Evolutionary conservation across 345 rosid genomes (phyloP), one percentile per base, ranked within the genome.

Genomic region (Barbarea vulgaris): DNA sequence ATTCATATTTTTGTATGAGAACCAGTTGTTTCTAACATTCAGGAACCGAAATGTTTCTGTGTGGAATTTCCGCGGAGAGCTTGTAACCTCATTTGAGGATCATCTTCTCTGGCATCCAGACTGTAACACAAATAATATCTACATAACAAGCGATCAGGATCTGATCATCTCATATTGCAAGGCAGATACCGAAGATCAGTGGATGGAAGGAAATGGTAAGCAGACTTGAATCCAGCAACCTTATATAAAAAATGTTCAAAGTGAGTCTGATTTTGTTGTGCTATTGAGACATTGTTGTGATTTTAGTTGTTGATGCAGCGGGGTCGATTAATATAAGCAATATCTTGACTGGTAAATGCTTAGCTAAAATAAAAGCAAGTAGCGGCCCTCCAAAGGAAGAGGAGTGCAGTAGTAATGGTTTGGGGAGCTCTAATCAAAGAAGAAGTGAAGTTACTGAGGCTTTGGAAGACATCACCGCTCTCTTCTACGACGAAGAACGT

Each of bases 1-100:
- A 60, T 91, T 91, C 73, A 94, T 91, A 73, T 86, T 93, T 64
- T 81, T 91, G 53, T 89, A 91, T 25, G 98, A 89, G 82, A 93
- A 91, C 80, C 97, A 91, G 81, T 75, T 93, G 83, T 94, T 94
- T 85, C 82, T 94, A 39, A 94, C 95, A 17, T 91, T 94, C 81
- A 87, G 90, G 76, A 86, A 86, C 65, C 81, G 88, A 62, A 86
- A 84, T 48, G 91, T 87, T 68, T 89, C 93, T 58, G 96, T 87
- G 34, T 89, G 96, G 96, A 87, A 89, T 60, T 89, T 87, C 59
- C 91, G 90, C 0, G 98, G 98, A 42, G 96, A 93, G 85, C 97
- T 88, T 27, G 97, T 93, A 27, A 93, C 97, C 13, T 91, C 98
- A 9, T 94, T 91, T 64, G 98, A 94, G 77, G 98, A 94, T 67